Base-by-base conservation (phyloP, 495 filamentous ascomycete species). In the Lichina pygmaea region DNA sequence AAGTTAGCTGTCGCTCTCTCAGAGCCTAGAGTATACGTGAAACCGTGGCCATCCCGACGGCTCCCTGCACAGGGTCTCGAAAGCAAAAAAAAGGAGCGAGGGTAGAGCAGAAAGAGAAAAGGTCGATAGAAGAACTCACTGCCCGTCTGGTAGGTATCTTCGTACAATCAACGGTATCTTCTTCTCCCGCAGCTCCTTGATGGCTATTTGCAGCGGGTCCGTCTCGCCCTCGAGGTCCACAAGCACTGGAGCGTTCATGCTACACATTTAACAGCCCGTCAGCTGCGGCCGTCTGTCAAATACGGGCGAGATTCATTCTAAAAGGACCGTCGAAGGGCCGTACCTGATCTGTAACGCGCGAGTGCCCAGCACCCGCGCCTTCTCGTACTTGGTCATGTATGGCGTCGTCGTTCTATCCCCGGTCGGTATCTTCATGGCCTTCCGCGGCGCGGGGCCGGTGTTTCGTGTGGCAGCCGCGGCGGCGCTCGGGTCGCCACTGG, bases 361-460 rank as follows among this genome's bases (percentile, higher is more conserved):
- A 43, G 86, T 94, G 42, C 89, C 89, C 46, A 97, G 65, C 46
- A 97, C 80, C 53, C 89, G 74, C 43, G 89, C 89, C 53, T 75
- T 70, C 70, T 97, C 89, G 62, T 97, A 97, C 63, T 97, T 97
- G 53, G 89, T 97, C 85, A 97, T 91, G 67, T 93, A 97, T 6
- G 89, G 91, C 40, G 89, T 97, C 2, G 91, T 95, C 7, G 71
- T 76, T 51, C 89, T 73, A 65, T 89, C 69, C 45, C 92, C 84
- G 50, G 82, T 77, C 33, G 84, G 71, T 40, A 97, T 80, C 62
- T 80, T 86, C 68, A 89, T 94, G 57, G 83, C 78, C 57, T 81
- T 81, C 50, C 73, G 59, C 50, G 73, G 76, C 54, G 66, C 65
- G 52, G 75, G 62, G 3, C 56, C 62, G 12, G 45, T 53, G 44